phyloP scores from a whole-genome alignment of 352 stramenopile genomes.

The Saprolegnia parasitica region DNA sequence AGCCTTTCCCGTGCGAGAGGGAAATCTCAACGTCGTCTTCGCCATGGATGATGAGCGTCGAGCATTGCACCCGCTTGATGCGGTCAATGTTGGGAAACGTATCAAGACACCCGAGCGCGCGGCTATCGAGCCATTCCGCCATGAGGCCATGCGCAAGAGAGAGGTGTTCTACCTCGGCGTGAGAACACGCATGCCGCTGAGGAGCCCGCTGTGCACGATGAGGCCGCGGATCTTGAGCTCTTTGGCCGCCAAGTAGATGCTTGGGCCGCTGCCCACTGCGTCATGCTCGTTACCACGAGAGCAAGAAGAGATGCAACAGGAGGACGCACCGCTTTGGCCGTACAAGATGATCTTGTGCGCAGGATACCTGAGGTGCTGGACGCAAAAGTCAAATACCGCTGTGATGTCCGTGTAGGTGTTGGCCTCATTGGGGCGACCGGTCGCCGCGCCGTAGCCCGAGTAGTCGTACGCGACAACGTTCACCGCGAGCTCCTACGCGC shows the following conservation, averaged over 20 bases:
- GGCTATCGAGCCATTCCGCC: slow-evolving; percentile 14
- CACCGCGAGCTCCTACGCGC: slow-evolving; percentile 24
- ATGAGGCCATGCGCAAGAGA: not conserved
- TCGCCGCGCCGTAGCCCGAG: slow-evolving; percentile 31
- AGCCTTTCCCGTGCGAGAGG: slow-evolving; percentile 27
- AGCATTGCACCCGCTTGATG: slow-evolving; percentile 26
- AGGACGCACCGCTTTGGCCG: slow-evolving; percentile 30
- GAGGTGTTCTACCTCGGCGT: slow-evolving; percentile 1
- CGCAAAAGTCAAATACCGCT: slow-evolving; percentile 27
- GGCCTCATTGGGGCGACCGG: slow-evolving; percentile 20
- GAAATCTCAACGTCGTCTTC: slow-evolving; percentile 31
- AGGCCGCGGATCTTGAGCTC: slow-evolving; percentile 26
- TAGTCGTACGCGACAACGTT: slow-evolving; percentile 35
- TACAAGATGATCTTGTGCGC: slow-evolving; percentile 29
- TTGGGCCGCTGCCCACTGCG: slow-evolving; percentile 30
- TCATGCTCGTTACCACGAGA: not conserved
- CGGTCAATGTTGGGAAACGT: slow-evolving; percentile 33
- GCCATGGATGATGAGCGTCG: slow-evolving; percentile 32
- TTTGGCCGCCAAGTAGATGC: slow-evolving; percentile 30
- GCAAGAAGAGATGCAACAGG: not conserved
- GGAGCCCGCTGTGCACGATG: slow-evolving; percentile 33
- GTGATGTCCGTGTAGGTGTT: slow-evolving; percentile 33
- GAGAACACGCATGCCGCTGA: slow-evolving; percentile 34
- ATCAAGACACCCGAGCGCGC: slow-evolving; percentile 32
- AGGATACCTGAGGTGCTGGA: slow-evolving; percentile 9